A percentile compares a stretch with the other conserved stretches of the same genome.
These are phyloP conservation scores for Solanum hybrid DNA, from an alignment of 305 asterid species.

Conservation along the genomic window DNA sequence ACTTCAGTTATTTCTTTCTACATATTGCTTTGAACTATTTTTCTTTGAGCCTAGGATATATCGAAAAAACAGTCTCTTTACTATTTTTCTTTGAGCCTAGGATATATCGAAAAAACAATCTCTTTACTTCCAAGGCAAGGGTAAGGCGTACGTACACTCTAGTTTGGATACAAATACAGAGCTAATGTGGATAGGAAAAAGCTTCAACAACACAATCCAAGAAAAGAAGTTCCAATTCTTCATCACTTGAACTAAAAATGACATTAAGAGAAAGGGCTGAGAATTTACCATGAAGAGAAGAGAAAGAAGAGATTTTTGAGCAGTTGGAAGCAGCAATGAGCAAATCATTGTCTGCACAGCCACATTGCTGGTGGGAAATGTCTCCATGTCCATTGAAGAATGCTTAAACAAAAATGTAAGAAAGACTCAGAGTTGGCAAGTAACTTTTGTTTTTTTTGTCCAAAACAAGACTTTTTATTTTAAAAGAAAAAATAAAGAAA, in stretches of 20 bases:
- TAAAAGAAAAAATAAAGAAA: background rate
- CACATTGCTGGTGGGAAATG: slow-evolving; percentile 13
- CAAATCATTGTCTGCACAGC: slow-evolving; percentile 19
- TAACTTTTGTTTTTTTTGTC: background rate
- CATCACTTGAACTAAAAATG: background rate
- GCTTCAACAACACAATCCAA: background rate
- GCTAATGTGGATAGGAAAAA: background rate
- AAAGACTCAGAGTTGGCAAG: background rate
- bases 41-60: background rate
- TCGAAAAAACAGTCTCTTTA: background rate
- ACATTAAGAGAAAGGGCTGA: background rate
- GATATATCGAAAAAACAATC: background rate
- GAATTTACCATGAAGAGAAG: slow-evolving; percentile 35
- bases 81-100: background rate
- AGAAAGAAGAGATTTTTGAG: slow-evolving; percentile 23
- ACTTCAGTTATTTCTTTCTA: background rate
- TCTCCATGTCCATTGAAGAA: slow-evolving; percentile 28
- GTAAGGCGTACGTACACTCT: background rate
- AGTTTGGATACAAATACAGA: background rate
- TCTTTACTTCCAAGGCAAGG: background rate
- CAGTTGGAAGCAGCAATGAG: slow-evolving; percentile 16
- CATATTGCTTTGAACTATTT: background rate
- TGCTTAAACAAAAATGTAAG: background rate
- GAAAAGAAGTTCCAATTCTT: background rate
- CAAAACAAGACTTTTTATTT: background rate